Evolutionary conservation across 352 stramenopile genomes (phyloP).

Genomic region (Halophytophthora batemanensis): DNA sequence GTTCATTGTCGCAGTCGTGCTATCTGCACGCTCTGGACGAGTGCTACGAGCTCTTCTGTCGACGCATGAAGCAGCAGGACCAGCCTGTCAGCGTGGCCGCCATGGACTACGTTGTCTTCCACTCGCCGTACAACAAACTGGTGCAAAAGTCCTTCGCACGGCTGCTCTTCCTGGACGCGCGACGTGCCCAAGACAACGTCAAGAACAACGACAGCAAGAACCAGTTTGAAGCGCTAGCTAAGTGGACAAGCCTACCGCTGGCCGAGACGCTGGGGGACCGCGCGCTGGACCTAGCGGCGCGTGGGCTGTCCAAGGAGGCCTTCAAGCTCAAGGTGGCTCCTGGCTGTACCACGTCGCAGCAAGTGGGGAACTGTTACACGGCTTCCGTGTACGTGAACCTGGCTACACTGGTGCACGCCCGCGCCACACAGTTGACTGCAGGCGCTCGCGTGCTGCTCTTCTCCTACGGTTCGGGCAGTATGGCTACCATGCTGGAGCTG

Average conservation of each 20-base stretch:
- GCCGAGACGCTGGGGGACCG: conserved; percentile 92
- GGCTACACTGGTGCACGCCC: conserved; percentile 84
- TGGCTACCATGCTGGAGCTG: conserved; percentile 93
- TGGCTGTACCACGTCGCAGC: conserved; percentile 82
- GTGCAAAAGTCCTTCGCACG: conserved; percentile 95
- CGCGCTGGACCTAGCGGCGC: conserved; percentile 86
- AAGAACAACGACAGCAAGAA: conserved; percentile 14
- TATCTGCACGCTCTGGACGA: conserved; percentile 95
- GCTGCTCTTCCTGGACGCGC: conserved; percentile 72
- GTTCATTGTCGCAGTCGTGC: conserved; percentile 91
- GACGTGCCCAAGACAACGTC: conserved; percentile 19
- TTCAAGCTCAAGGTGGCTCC: conserved; percentile 84
- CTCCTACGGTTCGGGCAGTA: conserved; percentile 95
- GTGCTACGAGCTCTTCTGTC: conserved; percentile 91
- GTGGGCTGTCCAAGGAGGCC: conserved; percentile 66
- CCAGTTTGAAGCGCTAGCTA: conserved; percentile 39
- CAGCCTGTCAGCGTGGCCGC: conserved; percentile 36
- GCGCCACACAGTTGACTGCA: conserved; percentile 36
- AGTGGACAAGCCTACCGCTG: conserved; percentile 77
- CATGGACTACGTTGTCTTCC: conserved; percentile 95
- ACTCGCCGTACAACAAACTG: conserved; percentile 99
- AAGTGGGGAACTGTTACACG: conserved; percentile 97
- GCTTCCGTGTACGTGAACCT: conserved; percentile 96
- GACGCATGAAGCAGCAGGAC: too few relatives aligned
- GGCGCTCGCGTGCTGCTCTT: conserved; percentile 91